Evolutionary conservation across 1,284 basidiomycete genomes (phyloP), one percentile per base, ranked within the genome.

Genomic region (Cutaneotrichosporon sp.): DNA sequence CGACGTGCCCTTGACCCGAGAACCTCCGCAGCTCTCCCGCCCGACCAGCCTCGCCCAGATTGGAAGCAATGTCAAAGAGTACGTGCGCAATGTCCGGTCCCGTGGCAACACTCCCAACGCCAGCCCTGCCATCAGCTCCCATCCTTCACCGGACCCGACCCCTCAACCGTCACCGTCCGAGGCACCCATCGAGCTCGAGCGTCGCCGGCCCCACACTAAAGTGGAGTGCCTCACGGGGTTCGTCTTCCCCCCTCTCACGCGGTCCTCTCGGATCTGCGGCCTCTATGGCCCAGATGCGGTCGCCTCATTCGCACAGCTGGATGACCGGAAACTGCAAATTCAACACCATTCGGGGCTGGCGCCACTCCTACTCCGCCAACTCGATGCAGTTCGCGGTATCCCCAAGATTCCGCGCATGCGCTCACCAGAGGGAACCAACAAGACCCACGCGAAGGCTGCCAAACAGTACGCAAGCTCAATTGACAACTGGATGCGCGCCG

Each of bases 181-280:
- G 13, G 5, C 38, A 5, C 38, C 38, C 38, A 40, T 14, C 13
- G 11, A 40, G 16, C 38, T 14, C 38, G 13, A 5, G 38, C 38
- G 38, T 16, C 11, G 13, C 38, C 5, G 5, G 5, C 56, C 56
- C 13, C 56, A 14, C 40, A n/a, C 22, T 42, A 63, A 63, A 50
- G 50, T 26, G 16, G 60, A 65, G 51, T 49, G 40, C 26, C 46
- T 65, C 14, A 49, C 56, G 50, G 56, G 64, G 22, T 58, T 61
- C 34, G 42, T 55, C 18, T 61, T 65, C 30, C 64, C 64, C 4
- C 14, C 2, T 5, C 49, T 51, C 22, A 5, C 7, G n/a, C 38
- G 56, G 0, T 46, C 53, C 13, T 18, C 18, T 36, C 21, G 9
- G 8, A 18, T 51, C 8, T 8, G 30, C 13, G 30, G 21, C 26